Evolutionary conservation across 371 early-diverging fungal genomes (phyloP).

Genomic region (Apophysomyces ossiformis): DNA sequence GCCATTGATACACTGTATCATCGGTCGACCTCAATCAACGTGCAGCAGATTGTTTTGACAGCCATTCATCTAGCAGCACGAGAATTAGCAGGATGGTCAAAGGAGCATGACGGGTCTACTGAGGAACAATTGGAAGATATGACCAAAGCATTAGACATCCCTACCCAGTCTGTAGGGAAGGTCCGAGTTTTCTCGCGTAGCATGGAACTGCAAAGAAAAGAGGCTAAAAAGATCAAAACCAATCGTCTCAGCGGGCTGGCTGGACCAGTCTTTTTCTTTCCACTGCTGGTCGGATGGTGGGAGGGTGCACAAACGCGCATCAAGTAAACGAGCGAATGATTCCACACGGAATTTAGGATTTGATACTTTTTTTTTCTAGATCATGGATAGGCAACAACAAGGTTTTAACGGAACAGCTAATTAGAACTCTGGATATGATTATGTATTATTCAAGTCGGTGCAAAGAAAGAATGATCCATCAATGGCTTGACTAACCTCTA

Average conservation of each 20-base stretch:
- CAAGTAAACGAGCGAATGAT: slow-evolving; percentile 25
- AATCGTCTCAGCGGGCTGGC: slow-evolving; percentile 45
- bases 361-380: slow-evolving; percentile 19
- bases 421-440: slow-evolving; percentile 52
- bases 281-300: slow-evolving; percentile 56
- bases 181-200: slow-evolving; percentile 39
- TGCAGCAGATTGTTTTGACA: slow-evolving; percentile 34
- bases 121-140: slow-evolving; percentile 6
- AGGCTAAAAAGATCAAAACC: slow-evolving; percentile 18
- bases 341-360: background rate
- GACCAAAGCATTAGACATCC: background rate
- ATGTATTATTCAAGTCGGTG: slow-evolving; percentile 49
- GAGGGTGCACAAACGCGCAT: slow-evolving; percentile 43
- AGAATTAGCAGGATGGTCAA: slow-evolving; percentile 46
- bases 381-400: slow-evolving; percentile 41
- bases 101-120: background rate
- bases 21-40: slow-evolving; percentile 38
- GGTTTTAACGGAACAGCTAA: slow-evolving; percentile 41
- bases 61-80: slow-evolving; percentile 38
- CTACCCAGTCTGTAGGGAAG: slow-evolving; percentile 26
- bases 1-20: slow-evolving; percentile 48
- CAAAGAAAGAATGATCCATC: background rate
- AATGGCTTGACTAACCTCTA: background rate
- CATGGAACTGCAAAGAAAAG: slow-evolving; percentile 31
- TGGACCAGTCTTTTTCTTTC: slow-evolving; percentile 48